phyloP scores from a whole-genome alignment of 106 monocot species.

The Hemerocallis citrina region DNA sequence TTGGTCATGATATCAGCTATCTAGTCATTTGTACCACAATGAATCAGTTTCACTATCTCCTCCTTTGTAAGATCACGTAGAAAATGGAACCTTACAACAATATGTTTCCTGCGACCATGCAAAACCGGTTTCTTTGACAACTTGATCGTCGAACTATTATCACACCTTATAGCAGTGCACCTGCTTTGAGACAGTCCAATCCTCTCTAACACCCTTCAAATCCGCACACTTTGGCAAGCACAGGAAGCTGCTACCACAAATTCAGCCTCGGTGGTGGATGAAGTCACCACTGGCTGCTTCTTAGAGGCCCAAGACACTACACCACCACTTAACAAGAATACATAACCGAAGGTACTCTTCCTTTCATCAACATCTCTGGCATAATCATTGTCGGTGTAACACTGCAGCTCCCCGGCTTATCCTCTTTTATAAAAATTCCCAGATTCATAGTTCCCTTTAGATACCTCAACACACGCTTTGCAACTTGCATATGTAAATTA shows the following conservation, averaged over 20 bases:
- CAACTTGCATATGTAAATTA: not conserved
- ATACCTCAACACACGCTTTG: not conserved
- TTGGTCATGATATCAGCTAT: conserved; percentile 5
- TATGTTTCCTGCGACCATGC: conserved; percentile 4
- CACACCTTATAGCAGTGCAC: not conserved
- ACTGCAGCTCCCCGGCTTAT: not conserved
- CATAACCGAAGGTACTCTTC: no score
- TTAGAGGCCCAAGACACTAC: not conserved
- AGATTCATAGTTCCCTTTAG: not conserved
- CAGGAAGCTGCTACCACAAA: no score
- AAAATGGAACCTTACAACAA: not conserved
- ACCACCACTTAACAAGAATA: no score
- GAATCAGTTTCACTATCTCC: not conserved
- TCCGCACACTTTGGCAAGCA: not conserved
- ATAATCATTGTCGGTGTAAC: not conserved
- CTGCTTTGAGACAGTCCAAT: not conserved
- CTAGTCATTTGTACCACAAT: not conserved
- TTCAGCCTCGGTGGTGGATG: no score
- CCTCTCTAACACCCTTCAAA: not conserved
- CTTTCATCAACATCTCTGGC: not conserved
- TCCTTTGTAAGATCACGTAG: not conserved
- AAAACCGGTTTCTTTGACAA: not conserved
- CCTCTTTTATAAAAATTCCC: not conserved
- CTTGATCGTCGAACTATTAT: not conserved
- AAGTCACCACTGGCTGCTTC: no score